Evolutionary conservation across 2,329 filamentous ascomycete species (phyloP).

Genomic region (Hypoxylon sp.): DNA sequence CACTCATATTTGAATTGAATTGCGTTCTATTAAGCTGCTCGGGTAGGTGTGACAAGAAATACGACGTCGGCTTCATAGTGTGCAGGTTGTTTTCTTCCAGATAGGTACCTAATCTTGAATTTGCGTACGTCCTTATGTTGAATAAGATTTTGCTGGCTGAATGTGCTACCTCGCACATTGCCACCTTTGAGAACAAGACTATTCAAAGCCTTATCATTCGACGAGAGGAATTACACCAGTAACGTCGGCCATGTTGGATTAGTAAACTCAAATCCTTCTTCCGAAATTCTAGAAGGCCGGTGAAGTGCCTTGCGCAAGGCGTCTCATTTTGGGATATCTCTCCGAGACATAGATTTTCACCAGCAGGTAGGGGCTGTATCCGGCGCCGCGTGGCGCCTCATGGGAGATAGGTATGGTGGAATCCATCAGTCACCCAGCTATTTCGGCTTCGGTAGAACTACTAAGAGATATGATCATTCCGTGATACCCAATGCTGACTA

Average conservation of each 20-base stretch:
- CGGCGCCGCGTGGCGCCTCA: constrained; percentile 15
- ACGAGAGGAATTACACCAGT: constrained; percentile 1
- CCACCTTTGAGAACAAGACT: constrained; percentile 1
- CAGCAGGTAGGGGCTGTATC: constrained; percentile 9
- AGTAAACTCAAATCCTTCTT: constrained; percentile 6
- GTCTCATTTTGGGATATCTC: constrained; percentile 11
- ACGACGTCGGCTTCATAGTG: constrained; percentile 11
- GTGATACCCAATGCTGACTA: constrained; percentile 42
- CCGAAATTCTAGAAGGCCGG: not conserved
- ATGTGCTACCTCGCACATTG: constrained; percentile 14
- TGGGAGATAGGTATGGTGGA: constrained; percentile 32
- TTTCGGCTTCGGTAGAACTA: constrained; percentile 18
- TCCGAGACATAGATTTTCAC: constrained; percentile 19
- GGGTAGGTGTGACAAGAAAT: not conserved
- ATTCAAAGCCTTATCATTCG: constrained; percentile 9
- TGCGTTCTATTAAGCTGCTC: not conserved
- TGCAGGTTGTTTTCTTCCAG: constrained; percentile 4
- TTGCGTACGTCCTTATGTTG: constrained; percentile 19
- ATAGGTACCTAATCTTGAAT: not conserved
- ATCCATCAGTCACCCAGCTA: constrained; percentile 18
- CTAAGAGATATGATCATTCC: constrained; percentile 23
- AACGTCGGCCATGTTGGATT: constrained; percentile 1
- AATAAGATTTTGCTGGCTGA: constrained; percentile 11
- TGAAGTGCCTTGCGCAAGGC: constrained; percentile 3
- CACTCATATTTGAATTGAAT: not conserved